Evolutionary conservation across 768 basidiomycete species (phyloP), one percentile per base, ranked within the genome.

Genomic region (Fomitopsis pulvina): DNA sequence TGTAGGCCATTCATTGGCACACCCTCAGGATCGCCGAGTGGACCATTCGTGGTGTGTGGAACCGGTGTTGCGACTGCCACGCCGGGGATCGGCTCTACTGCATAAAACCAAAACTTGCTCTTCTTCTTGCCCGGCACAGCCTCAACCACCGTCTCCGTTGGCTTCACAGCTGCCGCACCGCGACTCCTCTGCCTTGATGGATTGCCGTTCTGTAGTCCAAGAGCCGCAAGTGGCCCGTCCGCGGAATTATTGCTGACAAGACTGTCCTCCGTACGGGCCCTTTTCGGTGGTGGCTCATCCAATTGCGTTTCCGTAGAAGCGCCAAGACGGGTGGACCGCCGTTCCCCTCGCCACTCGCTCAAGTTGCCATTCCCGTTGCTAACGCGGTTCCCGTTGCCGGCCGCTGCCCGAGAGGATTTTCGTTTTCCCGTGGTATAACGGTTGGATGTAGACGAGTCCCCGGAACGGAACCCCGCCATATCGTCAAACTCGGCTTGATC

Each of bases 81-180:
- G 22, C 67, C 70, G 7, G 75, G 65, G 39, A 77, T 59, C 1
- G 87, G 85, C 57, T 92, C 89, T 22, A 92, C 86, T 18, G 89
- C 89, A 55, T 92, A 92, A 39, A 85, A 84, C 88, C 89, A 90
- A 63, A 83, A 91, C 60, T 86, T 90, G 61, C 89, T 91, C 65
- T 77, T 82, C 70, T 87, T 91, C 71, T 84, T 88, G 53, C 88
- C 87, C 28, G 78, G 80, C 21, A 88, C 73, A 52, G 83, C 77
- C 51, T 88, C 88, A 62, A 88, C 55, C n/a, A 84, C 84, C 38
- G 81, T 70, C 61, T 92, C 87, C 29, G 73, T 81, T 12, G 85
- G 78, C 60, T 83, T 88, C 54, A 87, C 61, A 29, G 79, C 80
- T 14, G 85, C 80, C 0, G 83, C 81, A 39, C 83, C 79, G 41